Base-by-base conservation (phyloP, 2,329 filamentous ascomycete species). In the Phaeosphaeriaceae sp. region DNA sequence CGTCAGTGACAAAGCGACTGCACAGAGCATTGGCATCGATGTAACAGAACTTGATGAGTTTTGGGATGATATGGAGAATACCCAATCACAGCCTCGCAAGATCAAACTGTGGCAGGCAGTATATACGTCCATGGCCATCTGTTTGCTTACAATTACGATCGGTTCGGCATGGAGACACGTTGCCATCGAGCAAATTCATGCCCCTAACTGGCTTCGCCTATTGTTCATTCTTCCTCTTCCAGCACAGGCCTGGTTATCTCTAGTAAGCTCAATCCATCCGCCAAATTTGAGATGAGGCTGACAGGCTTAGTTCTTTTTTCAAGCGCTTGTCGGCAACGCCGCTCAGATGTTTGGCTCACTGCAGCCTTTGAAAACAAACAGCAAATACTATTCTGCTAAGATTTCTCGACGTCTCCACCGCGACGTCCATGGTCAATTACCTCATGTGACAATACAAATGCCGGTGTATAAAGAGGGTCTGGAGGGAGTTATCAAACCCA, bases 381-480 rank as follows among this genome's bases (percentile, higher is more conserved):
- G 90, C 70, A 91, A 90, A 75, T 94, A 89, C 80, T 95, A 90
- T 79, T 94, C 91, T 0, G 91, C 90, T 1, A 82, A 84, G 25
- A 53, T 69, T 10, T 71, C 73, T 1, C 60, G 58, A n/a, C 65
- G 71, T n/a, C 84, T 89, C 9, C 88, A 89, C 1, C 84, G 85
- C 20, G 67, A 72, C 51, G 61, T 57, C 4, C 61, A 58, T 82
- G 90, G 48, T 77, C 80, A 78, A 72, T 81, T 93, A 17, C 90
- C 90, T 1, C 91, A 92, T 71, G 83, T 92, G 62, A 83, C 80
- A 2, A 90, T 96, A 44, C 92, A 96, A 72, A 93, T 91, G 75
- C 92, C 92, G 4, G 91, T 96, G 0, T 96, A 95, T 81, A 95
- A 94, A 76, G 92, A 96, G 75, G 91, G 91, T 63, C 83, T 96